Base-by-base conservation (phyloP, 768 basidiomycete species). In the Macrolepiota fuliginosa region DNA sequence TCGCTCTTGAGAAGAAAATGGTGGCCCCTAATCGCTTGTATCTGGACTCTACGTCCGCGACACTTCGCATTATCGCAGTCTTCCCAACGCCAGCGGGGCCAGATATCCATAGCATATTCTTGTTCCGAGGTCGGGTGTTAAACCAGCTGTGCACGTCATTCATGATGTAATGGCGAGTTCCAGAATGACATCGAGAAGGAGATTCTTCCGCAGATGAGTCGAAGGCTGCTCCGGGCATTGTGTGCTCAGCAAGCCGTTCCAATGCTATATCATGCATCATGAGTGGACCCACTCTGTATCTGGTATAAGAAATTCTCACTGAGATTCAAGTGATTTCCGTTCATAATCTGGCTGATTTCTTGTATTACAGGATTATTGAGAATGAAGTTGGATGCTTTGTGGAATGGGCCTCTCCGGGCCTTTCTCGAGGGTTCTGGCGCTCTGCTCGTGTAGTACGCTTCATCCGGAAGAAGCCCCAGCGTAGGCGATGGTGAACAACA, bases 81-180 rank as follows among this genome's bases (percentile, higher is more conserved):
- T 61, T 61, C 53, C 59, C 59, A 4, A 61, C 45, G 6, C 59
- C 58, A 11, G 58, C 58, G 13, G 50, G 36, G 17, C 58, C 58
- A 17, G 49, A 59, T 0, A 59, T 10, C 59, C 59, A 61, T 17
- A 54, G 4, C 9, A 61, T 36, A 10, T 36, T 61, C 22, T 47
- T 45, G 10, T 19, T n/a, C 22, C 52, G 51, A 35, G 29, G 12
- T 12, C 11, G n/a, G 4, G 6, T 11, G 29, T 24, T 9, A 22
- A 52, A 59, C 50, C 56, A 57, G 27, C 52, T n/a, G 13, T 2
- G 15, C 1, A 42, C 42, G 6, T 10, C 36, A 13, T 53, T 19
- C 6, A 53, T 53, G 52, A 61, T 54, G 10, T 32, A 17, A 35
- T 9, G 51, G 24, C 59, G 59, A 17, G 59, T 61, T 13, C 11